These are phyloP conservation scores for Boletus coccyginus DNA, from an alignment of 768 basidiomycete species.

Conservation along the genomic window DNA sequence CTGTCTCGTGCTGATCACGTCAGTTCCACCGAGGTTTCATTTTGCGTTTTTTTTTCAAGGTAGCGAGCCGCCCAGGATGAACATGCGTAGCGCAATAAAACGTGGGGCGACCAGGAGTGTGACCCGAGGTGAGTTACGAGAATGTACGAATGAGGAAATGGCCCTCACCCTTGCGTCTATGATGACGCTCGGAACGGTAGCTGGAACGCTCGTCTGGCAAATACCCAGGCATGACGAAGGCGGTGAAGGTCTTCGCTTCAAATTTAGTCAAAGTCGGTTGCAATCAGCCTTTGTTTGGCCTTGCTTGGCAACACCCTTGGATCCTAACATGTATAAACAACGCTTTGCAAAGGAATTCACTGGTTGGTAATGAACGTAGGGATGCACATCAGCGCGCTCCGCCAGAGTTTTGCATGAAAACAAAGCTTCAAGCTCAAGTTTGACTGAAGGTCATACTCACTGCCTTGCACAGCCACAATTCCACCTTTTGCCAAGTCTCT, in stretches of 20 bases:
- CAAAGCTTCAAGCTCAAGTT: background rate
- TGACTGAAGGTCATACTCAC: background rate
- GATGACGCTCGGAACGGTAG: constrained; percentile 5
- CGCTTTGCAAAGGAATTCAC: background rate
- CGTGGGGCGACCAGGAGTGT: constrained; percentile 26
- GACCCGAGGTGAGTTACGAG: constrained; percentile 21
- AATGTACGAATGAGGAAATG: background rate
- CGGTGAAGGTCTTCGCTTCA: background rate
- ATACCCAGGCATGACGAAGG: constrained; percentile 12
- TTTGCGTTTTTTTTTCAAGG: background rate
- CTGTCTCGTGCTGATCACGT: constrained; percentile 17
- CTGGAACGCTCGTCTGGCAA: constrained; percentile 7
- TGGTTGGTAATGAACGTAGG: no score
- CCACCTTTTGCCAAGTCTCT: background rate
- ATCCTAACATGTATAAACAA: constrained; percentile 23
- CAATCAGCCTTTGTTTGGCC: constrained; percentile 14
- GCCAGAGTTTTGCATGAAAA: no score
- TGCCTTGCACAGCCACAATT: background rate
- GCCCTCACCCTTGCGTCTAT: constrained; percentile 26
- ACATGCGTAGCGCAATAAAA: constrained; percentile 2
- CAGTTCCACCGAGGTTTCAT: background rate
- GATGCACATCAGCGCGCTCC: no score
- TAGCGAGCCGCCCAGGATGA: constrained; percentile 18
- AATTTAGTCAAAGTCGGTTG: constrained; percentile 3
- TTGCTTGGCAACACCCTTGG: constrained; percentile 11